phyloP scores from a whole-genome alignment of 2,329 filamentous ascomycete genomes.

The Lasiodiplodia hormozganensis region DNA sequence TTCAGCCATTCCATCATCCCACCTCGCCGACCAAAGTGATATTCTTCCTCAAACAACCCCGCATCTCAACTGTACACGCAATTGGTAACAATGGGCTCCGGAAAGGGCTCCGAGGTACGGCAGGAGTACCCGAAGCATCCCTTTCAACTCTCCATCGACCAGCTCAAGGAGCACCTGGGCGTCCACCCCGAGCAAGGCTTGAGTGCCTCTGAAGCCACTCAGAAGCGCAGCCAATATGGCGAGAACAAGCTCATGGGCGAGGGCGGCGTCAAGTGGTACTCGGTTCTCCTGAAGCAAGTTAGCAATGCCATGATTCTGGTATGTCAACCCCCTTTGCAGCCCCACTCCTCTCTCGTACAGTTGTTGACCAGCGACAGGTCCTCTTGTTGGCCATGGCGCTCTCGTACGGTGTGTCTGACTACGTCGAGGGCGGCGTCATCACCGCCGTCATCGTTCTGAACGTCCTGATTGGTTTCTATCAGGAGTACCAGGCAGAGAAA shows the following conservation, averaged over 20 bases:
- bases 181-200: slow-evolving; percentile 33
- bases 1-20: slow-evolving; percentile 20
- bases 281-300: slow-evolving; percentile 43
- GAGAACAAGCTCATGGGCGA: slow-evolving; percentile 35
- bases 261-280: slow-evolving; percentile 34
- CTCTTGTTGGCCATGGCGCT: slow-evolving; percentile 76
- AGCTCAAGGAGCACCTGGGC: slow-evolving; percentile 30
- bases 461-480: slow-evolving; percentile 66
- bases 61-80: neutral
- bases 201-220: slow-evolving; percentile 28
- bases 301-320: slow-evolving; percentile 49
- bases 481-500: slow-evolving; percentile 53
- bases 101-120: slow-evolving; percentile 28
- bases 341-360: neutral
- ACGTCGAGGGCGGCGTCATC: slow-evolving; percentile 69
- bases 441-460: slow-evolving; percentile 71
- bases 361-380: slow-evolving; percentile 58
- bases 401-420: slow-evolving; percentile 69
- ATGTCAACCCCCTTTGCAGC: neutral
- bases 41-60: neutral
- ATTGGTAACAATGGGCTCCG: slow-evolving; percentile 30
- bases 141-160: slow-evolving; percentile 32
- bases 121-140: slow-evolving; percentile 34
- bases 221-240: slow-evolving; percentile 33
- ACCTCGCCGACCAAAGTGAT: slow-evolving; percentile 14